phyloP scores from a whole-genome alignment of 257 asterid genomes.

The Forsythia viridissima region DNA sequence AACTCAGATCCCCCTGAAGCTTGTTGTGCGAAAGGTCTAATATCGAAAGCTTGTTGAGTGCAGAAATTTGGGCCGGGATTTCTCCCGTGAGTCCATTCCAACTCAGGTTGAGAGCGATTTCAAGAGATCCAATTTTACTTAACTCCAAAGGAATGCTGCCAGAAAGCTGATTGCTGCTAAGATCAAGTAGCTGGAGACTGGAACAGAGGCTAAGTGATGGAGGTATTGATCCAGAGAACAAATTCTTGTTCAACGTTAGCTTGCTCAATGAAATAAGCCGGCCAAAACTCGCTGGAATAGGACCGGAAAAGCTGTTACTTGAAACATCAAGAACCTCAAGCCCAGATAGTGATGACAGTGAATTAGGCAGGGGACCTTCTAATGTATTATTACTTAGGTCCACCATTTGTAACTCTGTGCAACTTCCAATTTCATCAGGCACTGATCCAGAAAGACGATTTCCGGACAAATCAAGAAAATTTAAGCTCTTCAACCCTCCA shows the following conservation, averaged over 20 bases:
- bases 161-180: slow-evolving; percentile 55
- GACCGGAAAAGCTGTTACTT: slow-evolving; percentile 50
- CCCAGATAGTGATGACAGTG: slow-evolving; percentile 49
- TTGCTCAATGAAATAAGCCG: slow-evolving; percentile 52
- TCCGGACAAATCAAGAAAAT: slow-evolving; percentile 67
- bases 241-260: slow-evolving; percentile 52
- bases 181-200: slow-evolving; percentile 69
- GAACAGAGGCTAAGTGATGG: slow-evolving; percentile 52
- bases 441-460: slow-evolving; percentile 50
- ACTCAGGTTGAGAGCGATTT: slow-evolving; percentile 74
- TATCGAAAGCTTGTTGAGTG: slow-evolving; percentile 59
- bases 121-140: slow-evolving; percentile 54
- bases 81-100: slow-evolving; percentile 62
- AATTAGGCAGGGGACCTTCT: slow-evolving; percentile 47
- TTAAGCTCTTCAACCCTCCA: slow-evolving; percentile 48
- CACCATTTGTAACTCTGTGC: slow-evolving; percentile 65
- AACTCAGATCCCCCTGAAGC: slow-evolving; percentile 62
- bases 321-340: slow-evolving; percentile 69
- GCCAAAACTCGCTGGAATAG: slow-evolving; percentile 58
- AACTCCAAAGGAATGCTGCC: slow-evolving; percentile 60
- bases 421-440: slow-evolving; percentile 68
- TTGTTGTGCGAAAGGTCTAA: slow-evolving; percentile 73
- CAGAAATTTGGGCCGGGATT: slow-evolving; percentile 60
- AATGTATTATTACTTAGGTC: slow-evolving; percentile 62
- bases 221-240: slow-evolving; percentile 62